Conservation (phyloP, 805 yeast species). For the Candida silvicultrix region DNA sequence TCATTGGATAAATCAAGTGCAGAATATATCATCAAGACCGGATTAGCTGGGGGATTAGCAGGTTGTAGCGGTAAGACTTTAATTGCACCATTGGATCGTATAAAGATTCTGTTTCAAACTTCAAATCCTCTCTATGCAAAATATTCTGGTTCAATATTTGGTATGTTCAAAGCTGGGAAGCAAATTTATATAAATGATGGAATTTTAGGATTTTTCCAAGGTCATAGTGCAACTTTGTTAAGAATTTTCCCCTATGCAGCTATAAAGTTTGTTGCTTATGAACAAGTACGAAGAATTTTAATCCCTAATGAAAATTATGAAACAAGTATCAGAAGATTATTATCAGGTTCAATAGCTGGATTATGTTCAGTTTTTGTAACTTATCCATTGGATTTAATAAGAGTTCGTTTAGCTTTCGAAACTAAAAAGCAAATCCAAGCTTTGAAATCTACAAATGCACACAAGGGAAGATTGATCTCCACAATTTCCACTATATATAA, state of each 20-base stretch:
- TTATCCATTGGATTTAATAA: conserved; percentile 84
- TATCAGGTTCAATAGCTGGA: conserved; percentile 91
- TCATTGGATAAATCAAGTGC: conserved; percentile 57
- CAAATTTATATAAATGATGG: conserved; percentile 70
- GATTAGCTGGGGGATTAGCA: conserved; percentile 91
- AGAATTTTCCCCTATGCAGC: conserved; percentile 97
- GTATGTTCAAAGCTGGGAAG: conserved; percentile 66
- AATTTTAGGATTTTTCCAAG: conserved; percentile 77
- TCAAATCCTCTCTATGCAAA: conserved; percentile 82
- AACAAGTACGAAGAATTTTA: conserved; percentile 74
- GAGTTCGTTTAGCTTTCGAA: conserved; percentile 90
- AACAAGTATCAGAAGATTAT: conserved; percentile 70
- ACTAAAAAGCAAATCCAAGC: conserved; percentile 46
- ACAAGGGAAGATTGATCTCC: conserved; percentile 24
- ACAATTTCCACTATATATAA: conserved; percentile 19
- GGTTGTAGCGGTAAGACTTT: conserved; percentile 95
- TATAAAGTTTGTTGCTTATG: conserved; percentile 92
- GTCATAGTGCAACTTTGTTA: conserved; percentile 88
- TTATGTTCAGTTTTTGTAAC: conserved; percentile 81
- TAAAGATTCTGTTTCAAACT: conserved; percentile 92
- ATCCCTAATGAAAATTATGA: conserved; percentile 75
- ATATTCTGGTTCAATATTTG: conserved; percentile 74
- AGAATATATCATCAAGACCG: conserved; percentile 78
- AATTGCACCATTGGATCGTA: conserved; percentile 92
- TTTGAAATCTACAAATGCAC: conserved; percentile 8